phyloP scores from a whole-genome alignment of 768 basidiomycete species.

The Candolleomyces eurysporus region DNA sequence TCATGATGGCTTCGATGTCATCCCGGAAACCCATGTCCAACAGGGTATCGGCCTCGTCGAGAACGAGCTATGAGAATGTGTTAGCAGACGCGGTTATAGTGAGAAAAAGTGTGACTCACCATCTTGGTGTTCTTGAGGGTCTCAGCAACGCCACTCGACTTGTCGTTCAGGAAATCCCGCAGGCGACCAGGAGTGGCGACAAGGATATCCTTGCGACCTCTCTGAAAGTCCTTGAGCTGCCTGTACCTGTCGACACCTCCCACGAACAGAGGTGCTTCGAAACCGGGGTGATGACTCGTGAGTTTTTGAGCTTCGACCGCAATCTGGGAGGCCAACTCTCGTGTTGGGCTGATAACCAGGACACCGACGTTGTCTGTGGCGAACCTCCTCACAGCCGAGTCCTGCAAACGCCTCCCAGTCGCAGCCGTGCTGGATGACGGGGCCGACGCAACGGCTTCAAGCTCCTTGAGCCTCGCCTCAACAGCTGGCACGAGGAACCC shows the following conservation, averaged over 20 bases:
- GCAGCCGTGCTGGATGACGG: constrained; percentile 38
- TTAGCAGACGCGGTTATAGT: not conserved
- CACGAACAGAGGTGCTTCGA: constrained; percentile 72
- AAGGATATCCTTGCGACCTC: constrained; percentile 71
- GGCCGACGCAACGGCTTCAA: constrained; percentile 45
- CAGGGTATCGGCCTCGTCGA: constrained; percentile 92
- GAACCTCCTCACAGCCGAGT: constrained; percentile 29
- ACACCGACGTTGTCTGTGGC: constrained; percentile 57
- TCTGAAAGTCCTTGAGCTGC: constrained; percentile 70
- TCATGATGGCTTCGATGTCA: constrained; percentile 74
- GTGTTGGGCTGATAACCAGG: constrained; percentile 84
- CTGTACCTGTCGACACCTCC: constrained; percentile 67
- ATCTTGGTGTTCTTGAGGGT: constrained; percentile 55
- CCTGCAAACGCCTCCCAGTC: constrained; percentile 26
- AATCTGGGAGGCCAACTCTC: constrained; percentile 89
- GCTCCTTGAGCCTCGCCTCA: constrained; percentile 64
- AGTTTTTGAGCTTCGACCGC: constrained; percentile 77
- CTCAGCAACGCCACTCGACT: constrained; percentile 50
- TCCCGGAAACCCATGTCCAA: constrained; percentile 91
- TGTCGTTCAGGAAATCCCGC: constrained; percentile 61
- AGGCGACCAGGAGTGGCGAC: constrained; percentile 91
- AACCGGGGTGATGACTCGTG: constrained; percentile 54
- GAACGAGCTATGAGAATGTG: constrained; percentile 55
- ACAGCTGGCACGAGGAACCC: constrained; percentile 87
- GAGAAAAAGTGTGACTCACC: constrained; percentile 37